Conservation (phyloP, 228 moss, liverwort and hornwort genomes). For the Sphagnum magellanicum region DNA sequence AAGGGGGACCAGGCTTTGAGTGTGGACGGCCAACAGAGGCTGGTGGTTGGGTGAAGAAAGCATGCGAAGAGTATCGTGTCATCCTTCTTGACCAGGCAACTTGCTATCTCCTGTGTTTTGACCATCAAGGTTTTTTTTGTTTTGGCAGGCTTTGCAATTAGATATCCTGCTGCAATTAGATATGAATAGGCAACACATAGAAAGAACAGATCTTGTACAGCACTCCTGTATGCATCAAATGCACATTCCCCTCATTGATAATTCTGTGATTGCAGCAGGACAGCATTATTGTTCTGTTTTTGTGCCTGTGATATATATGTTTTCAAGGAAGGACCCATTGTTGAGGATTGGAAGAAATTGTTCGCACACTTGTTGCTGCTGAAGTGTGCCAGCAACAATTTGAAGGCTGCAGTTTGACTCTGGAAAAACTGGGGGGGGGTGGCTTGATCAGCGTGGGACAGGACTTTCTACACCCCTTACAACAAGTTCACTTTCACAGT, state of each 20-base stretch:
- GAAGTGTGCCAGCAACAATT: not conserved
- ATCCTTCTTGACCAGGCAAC: conserved; percentile 87
- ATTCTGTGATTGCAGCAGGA: no score
- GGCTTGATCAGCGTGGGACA: conserved; percentile 71
- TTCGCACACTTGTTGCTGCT: no score
- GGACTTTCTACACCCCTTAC: conserved; percentile 90
- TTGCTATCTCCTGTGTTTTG: not conserved
- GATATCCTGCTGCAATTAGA: conserved; percentile 1
- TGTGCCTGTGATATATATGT: no score
- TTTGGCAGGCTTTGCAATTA: conserved; percentile 9
- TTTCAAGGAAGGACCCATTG: no score
- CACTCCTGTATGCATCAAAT: not conserved
- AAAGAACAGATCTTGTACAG: not conserved
- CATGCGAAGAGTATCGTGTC: conserved; percentile 88
- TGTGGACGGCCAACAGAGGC: conserved; percentile 76
- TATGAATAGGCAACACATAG: conserved; percentile 2
- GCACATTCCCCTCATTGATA: no score
- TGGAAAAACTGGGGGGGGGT: conserved; percentile 3
- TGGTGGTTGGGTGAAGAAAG: conserved; percentile 88
- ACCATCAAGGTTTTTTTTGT: not conserved
- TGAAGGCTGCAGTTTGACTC: not conserved
- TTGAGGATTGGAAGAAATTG: no score
- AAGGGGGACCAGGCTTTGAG: conserved; percentile 93
- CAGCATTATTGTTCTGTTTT: no score
- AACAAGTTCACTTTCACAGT: conserved; percentile 67